Conservation (phyloP, 1,139 yeast species). For the Candida tetrigidarum region DNA sequence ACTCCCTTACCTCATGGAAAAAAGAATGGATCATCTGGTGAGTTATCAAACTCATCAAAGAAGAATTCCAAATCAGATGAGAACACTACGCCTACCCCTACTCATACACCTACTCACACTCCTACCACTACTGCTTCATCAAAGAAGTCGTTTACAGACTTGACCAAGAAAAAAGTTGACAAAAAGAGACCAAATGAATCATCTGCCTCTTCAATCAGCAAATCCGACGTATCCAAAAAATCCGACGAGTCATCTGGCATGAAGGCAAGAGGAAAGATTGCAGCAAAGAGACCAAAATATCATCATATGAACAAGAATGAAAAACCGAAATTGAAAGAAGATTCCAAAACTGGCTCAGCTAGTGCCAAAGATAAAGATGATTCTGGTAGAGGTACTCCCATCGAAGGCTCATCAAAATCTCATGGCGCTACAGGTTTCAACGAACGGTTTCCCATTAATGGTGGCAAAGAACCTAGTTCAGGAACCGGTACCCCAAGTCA, state of each 20-base stretch:
- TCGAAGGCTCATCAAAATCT: neutral
- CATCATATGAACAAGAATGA: constrained; percentile 1
- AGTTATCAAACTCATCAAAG: neutral
- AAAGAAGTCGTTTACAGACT: constrained; percentile 2
- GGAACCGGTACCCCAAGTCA: neutral
- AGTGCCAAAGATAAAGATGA: neutral
- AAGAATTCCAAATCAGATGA: neutral
- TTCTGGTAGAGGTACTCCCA: neutral
- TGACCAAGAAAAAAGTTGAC: constrained; percentile 3
- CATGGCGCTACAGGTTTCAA: neutral
- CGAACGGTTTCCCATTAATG: neutral
- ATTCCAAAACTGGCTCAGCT: neutral
- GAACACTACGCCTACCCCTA: neutral
- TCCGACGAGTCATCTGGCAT: neutral
- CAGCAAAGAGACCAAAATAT: constrained; percentile 1
- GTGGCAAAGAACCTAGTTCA: constrained; percentile 1
- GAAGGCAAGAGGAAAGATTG: neutral
- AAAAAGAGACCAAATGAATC: constrained; percentile 7
- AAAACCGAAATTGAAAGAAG: neutral
- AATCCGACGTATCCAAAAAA: constrained; percentile 6
- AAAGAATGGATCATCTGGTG: constrained; percentile 4
- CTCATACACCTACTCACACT: too few relatives aligned
- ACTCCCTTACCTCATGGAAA: neutral
- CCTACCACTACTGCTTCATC: neutral
- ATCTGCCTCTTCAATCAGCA: constrained; percentile 6